These are phyloP conservation scores for Puccinia polysora DNA, from an alignment of 1,284 basidiomycete species.

Conservation along the genomic window DNA sequence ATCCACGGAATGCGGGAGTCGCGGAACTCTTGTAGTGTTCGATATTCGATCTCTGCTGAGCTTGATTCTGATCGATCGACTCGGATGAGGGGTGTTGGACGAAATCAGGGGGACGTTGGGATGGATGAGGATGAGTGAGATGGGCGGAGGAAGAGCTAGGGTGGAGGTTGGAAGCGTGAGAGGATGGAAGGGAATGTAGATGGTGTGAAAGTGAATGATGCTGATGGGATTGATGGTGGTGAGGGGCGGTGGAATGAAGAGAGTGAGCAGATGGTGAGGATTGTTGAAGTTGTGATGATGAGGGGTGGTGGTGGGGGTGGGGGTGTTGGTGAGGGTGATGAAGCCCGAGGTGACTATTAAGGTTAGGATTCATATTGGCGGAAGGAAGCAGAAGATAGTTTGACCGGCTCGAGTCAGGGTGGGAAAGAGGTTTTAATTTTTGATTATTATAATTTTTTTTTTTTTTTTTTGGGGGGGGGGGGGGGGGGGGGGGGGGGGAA, in stretches of 20 bases:
- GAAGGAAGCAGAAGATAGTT: neutral
- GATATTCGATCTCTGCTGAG: conserved; percentile 24
- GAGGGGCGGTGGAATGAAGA: neutral
- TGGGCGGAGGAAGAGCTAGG: too few relatives aligned
- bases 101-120: neutral
- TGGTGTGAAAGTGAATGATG: neutral
- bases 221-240: conserved; percentile 7
- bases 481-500: too few relatives aligned
- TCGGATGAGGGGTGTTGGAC: neutral
- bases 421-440: too few relatives aligned
- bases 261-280: neutral
- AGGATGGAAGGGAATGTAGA: too few relatives aligned
- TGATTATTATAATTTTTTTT: too few relatives aligned
- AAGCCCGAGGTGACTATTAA: conserved; percentile 31
- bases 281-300: conserved; percentile 1
- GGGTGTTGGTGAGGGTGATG: conserved; percentile 22
- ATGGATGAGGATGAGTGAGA: conserved; percentile 1
- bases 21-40: conserved; percentile 38
- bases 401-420: neutral
- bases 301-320: neutral
- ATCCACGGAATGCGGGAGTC: conserved; percentile 54
- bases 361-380: conserved; percentile 40
- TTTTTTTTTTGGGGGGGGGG: too few relatives aligned
- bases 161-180: too few relatives aligned
- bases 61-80: neutral